Evolutionary conservation across 1,139 yeast species (phyloP).

Genomic region (Suhomyces kunorum): DNA sequence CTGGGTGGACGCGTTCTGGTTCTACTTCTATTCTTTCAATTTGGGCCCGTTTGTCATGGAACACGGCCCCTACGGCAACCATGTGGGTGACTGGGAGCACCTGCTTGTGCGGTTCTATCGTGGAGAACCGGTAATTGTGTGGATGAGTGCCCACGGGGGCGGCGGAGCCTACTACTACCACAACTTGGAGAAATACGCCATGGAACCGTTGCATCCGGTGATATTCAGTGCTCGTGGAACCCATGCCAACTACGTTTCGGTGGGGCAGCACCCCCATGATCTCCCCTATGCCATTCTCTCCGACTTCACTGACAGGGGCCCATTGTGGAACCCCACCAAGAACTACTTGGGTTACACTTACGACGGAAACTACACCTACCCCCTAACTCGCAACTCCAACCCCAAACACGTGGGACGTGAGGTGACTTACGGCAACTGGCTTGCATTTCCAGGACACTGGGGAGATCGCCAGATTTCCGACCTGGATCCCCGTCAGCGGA

Average conservation of each 20-base stretch:
- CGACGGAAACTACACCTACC: slow-evolving; percentile 54
- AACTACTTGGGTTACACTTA: slow-evolving; percentile 81
- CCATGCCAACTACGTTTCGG: slow-evolving; percentile 95
- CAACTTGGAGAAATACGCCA: slow-evolving; percentile 69
- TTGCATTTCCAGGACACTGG: slow-evolving; percentile 82
- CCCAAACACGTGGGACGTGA: slow-evolving; percentile 58
- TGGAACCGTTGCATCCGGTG: slow-evolving; percentile 57
- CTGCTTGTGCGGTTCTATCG: slow-evolving; percentile 79
- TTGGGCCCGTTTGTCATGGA: slow-evolving; percentile 98
- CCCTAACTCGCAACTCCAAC: slow-evolving; percentile 44
- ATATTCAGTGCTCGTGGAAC: slow-evolving; percentile 93
- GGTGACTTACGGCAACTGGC: slow-evolving; percentile 71
- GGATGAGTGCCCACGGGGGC: slow-evolving; percentile 99
- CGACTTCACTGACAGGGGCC: slow-evolving; percentile 94
- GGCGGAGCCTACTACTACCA: slow-evolving; percentile 85
- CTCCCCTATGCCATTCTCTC: slow-evolving; percentile 86
- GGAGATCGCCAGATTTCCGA: slow-evolving; percentile 75
- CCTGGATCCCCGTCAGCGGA: slow-evolving; percentile 73
- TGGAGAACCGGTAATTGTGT: slow-evolving; percentile 83
- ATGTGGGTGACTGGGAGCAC: slow-evolving; percentile 98
- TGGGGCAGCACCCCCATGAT: slow-evolving; percentile 95
- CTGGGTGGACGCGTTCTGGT: slow-evolving; percentile 94
- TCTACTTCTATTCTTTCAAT: slow-evolving; percentile 91
- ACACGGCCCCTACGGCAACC: slow-evolving; percentile 94
- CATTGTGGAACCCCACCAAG: slow-evolving; percentile 88